Conservation (phyloP, 2,329 filamentous ascomycete genomes). For the Elsinoe arachidis region DNA sequence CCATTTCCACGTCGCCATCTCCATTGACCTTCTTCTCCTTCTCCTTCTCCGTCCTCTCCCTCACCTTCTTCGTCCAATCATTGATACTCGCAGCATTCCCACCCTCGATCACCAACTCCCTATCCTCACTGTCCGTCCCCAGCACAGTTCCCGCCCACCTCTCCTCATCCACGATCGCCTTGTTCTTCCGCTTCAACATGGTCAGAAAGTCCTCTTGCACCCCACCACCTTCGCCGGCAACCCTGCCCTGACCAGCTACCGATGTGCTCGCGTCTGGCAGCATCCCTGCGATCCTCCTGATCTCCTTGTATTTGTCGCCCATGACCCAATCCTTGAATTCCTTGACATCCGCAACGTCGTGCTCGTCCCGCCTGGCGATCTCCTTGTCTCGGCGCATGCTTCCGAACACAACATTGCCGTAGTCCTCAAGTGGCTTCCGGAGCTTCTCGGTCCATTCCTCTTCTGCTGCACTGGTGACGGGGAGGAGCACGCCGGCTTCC, state of each 20-base stretch:
- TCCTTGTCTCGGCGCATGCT: conserved; percentile 33
- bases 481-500: conserved; percentile 66
- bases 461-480: conserved; percentile 57
- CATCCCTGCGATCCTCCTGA: conserved; percentile 70
- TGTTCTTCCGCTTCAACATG: conserved; percentile 81
- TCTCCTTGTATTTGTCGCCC: conserved; percentile 67
- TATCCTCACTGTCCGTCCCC: conserved; percentile 62
- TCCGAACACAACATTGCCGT: conserved; percentile 31
- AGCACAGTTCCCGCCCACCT: conserved; percentile 79
- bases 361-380: conserved; percentile 44
- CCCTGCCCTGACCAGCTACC: conserved; percentile 39
- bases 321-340: conserved; percentile 72
- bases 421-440: conserved; percentile 36
- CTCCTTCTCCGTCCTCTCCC: not conserved
- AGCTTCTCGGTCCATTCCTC: conserved; percentile 54
- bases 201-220: conserved; percentile 40
- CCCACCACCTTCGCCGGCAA: conserved; percentile 31
- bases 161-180: conserved; percentile 77
- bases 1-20: conserved; percentile 6
- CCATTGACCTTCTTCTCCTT: conserved; percentile 5
- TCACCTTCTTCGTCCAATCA: conserved; percentile 47
- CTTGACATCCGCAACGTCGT: conserved; percentile 69
- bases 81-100: conserved; percentile 58
- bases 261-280: conserved; percentile 32
- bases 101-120: conserved; percentile 69